Base-by-base conservation (phyloP, 331 rosid species). In the Erythrophleum ivorense region DNA sequence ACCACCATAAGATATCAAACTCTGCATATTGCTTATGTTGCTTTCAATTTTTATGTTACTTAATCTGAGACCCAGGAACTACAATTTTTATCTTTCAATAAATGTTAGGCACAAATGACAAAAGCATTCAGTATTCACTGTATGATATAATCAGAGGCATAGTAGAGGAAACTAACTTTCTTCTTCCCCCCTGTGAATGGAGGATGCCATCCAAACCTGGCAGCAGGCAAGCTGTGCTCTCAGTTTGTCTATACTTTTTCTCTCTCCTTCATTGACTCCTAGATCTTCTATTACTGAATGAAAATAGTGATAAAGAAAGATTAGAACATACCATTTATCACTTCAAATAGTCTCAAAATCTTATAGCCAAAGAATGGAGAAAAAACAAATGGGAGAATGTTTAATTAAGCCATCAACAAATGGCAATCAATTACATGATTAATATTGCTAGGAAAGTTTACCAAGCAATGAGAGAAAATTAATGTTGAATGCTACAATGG, bases 131-230 rank as follows among this genome's bases (percentile, higher is more conserved):
- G 18, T 7, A 78, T 36, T 65, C 64, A 50, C 4, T 41, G 24
- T 77, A 79, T 62, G 79, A 68, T 60, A 45, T 41, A 12, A 77
- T 45, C 63, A 68, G 76, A 81, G 80, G 78, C 60, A 72, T 14
- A 63, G 76, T 36, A 71, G 71, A 75, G 16, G 83, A 78, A 80
- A 90, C 90, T 84, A n/a, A 93, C 98, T 90, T 91, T 93, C 92
- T 86, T 95, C 98, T 86, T 95, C 98, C 34, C 97, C 97, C 86
- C 85, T 88, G 76, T 95, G 98, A 87, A 95, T 89, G 59, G 98
- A 95, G 73, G 97, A 89, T 81, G 96, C 98, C 98, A 95, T 89
- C 98, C 98, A 95, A 82, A 93, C 93, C 86, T 75, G 87, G 88
- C 89, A 89, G 77, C 79, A 82, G 66, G 90, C 84, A 80, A 91